Conservation (phyloP, 306 rosid genomes). For the Inga leiocalycina region DNA sequence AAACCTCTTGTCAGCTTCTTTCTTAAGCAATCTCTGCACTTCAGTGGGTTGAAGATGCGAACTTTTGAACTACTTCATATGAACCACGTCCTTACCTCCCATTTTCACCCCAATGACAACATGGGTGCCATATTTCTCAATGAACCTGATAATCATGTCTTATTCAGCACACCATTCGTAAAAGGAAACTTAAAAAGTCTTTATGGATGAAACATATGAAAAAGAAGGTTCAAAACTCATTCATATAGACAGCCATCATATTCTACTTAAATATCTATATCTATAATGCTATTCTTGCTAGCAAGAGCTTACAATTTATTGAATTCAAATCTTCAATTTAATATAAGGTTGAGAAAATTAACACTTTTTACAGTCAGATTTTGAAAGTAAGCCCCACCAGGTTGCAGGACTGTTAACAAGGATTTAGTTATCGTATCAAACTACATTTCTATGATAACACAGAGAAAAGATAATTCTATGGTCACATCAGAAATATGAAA, state of each 20-base stretch:
- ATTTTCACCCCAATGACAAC: constrained; percentile 67
- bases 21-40: constrained; percentile 57
- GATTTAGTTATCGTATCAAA: not conserved
- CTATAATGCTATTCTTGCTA: not conserved
- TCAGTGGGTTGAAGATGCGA: constrained; percentile 50
- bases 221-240: not conserved
- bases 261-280: not conserved
- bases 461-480: too few species aligned
- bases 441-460: not conserved
- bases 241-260: constrained; percentile 5
- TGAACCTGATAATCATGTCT: constrained; percentile 50
- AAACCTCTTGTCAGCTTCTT: constrained; percentile 58
- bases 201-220: not conserved
- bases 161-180: constrained; percentile 14
- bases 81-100: constrained; percentile 73
- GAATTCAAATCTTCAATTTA: too few species aligned
- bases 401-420: not conserved
- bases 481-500: not conserved
- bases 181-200: not conserved
- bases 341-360: not conserved
- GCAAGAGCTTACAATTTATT: not conserved
- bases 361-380: not conserved
- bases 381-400: not conserved
- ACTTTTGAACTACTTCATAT: constrained; percentile 52
- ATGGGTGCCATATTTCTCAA: constrained; percentile 75